Base-by-base conservation (phyloP, 2,329 filamentous ascomycete genomes). In the Byssochlamys sp. region DNA sequence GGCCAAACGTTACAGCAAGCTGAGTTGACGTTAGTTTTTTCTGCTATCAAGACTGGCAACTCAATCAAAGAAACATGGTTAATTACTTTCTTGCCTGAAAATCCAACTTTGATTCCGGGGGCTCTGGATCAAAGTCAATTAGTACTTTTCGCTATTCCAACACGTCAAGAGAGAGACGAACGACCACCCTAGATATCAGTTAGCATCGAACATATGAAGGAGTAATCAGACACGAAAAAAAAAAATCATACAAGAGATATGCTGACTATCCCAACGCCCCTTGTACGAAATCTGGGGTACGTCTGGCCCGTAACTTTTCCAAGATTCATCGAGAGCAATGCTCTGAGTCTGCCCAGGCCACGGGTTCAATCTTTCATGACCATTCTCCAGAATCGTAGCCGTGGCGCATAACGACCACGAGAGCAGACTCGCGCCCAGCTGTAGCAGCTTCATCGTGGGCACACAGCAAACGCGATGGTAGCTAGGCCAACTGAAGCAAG, bases 181-280 rank as follows among this genome's bases (percentile, higher is more conserved):
- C 78, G 79, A 81, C 81, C 80, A 84, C 78, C 80, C 68, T 70
- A 51, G 26, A 19, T 9, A 49, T 55, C 52, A 58, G 60, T 59
- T 53, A 63, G 39, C 39, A 55, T 53, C 24, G 53, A 11, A 53
- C 25, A 51, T 19, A 12, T 52, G 27, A 45, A 12, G 50, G 29
- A 45, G n/a, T 29, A 24, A 52, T 56, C 35, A 57, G 53, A 31
- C 25, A 52, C 48, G n/a, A 11, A 33, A 25, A n/a, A 7, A 53
- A 14, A 49, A 50, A 9, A 28, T 19, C 68, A 55, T 69, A 73
- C 73, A 85, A 1, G 80, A 84, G 53, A 84, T 77, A 61, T 81
- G 75, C 62, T 81, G 78, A 33, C 78, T 81, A 65, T 85, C 82
- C 83, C 83, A 86, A 58, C 82, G 74, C 4, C 83, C 83, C 64